Percentiles rank a stretch among this genome's conserved stretches.
phyloP scores from a whole-genome alignment of 2,329 filamentous ascomycete genomes.

The Periconia digitata region DNA sequence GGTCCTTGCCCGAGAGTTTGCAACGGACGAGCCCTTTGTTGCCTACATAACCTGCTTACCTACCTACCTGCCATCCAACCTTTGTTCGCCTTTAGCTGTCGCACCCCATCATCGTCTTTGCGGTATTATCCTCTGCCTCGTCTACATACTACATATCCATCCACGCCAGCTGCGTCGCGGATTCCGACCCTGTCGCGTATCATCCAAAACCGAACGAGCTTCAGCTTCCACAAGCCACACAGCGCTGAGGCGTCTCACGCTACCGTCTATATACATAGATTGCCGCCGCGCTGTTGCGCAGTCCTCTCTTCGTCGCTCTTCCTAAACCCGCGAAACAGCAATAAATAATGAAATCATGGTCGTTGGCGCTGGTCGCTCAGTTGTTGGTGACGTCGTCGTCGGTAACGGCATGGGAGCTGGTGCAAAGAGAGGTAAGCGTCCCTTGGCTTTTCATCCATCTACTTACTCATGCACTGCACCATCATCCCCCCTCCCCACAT shows the following conservation, averaged over 20 bases:
- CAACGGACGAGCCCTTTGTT: too few species aligned
- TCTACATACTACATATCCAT: too few species aligned
- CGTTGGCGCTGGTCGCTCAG: constrained; percentile 27
- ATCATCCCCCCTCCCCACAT: neutral
- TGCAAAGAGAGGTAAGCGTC: constrained; percentile 36
- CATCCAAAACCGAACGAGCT: constrained; percentile 15
- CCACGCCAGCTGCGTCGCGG: neutral
- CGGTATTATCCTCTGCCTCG: too few species aligned
- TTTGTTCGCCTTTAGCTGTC: too few species aligned
- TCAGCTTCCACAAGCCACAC: constrained; percentile 10
- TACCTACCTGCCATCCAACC: too few species aligned
- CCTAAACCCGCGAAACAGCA: neutral
- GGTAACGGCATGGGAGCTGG: constrained; percentile 29
- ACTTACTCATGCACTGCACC: constrained; percentile 6
- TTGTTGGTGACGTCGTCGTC: constrained; percentile 26
- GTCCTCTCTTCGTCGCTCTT: constrained; percentile 1
- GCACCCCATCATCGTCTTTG: too few species aligned
- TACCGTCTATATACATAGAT: neutral
- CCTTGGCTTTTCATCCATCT: constrained; percentile 26
- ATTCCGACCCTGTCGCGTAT: neutral
- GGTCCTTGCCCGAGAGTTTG: too few species aligned
- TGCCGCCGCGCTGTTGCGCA: neutral
- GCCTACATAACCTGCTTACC: too few species aligned
- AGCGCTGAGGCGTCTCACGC: constrained; percentile 1
- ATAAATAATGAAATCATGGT: constrained; percentile 33